Evolutionary conservation across 768 basidiomycete genomes (phyloP), one percentile per base, ranked within the genome.

Genomic region (Mycena maculata): DNA sequence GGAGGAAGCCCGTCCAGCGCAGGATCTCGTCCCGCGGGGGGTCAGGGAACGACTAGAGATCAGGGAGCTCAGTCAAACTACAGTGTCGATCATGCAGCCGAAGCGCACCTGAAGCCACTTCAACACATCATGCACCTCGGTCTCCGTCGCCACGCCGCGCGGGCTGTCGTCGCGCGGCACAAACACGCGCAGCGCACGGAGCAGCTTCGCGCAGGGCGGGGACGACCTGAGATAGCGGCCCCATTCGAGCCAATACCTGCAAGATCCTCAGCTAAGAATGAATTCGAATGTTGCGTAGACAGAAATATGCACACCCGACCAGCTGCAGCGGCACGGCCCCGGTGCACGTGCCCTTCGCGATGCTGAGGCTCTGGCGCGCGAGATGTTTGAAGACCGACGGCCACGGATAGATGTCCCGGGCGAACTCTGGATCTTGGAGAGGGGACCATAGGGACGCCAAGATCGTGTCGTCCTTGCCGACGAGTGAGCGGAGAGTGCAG

Each of bases 231-330:
- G 39, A 36, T 62, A 70, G 47, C 64, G 64, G 10, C 69, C 69
- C 69, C 69, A 70, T 50, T 70, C 69, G 0, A 70, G 65, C 69
- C 69, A 70, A 27, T 61, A 70, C 0, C 68, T 69, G 12, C 9
- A 13, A 2, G 3, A 42, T 41, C 5, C 11, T 53, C 12, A 31
- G 38, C 22, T 41, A 5, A 18, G 25, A 15, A 42, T 20, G 10
- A 52, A 13, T 9, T 25, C 36, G n/a, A 22, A 22, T 9, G 27
- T 42, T 11, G 18, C 13, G 3, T 15, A 10, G 33, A 42, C 20
- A 23, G 18, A 13, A 33, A 18, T 9, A 30, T 30, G 41, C 63
- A 33, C 41, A 59, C 69, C 69, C 69, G 18, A 70, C 28, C 10
- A 52, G 22, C 42, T 66, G 60, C 3, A 15, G 13, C 1, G 69